A percentile compares a stretch with the other conserved stretches of the same genome.
Conservation (phyloP, 495 filamentous ascomycete species). For the Hypoxylon crocopeplum region DNA sequence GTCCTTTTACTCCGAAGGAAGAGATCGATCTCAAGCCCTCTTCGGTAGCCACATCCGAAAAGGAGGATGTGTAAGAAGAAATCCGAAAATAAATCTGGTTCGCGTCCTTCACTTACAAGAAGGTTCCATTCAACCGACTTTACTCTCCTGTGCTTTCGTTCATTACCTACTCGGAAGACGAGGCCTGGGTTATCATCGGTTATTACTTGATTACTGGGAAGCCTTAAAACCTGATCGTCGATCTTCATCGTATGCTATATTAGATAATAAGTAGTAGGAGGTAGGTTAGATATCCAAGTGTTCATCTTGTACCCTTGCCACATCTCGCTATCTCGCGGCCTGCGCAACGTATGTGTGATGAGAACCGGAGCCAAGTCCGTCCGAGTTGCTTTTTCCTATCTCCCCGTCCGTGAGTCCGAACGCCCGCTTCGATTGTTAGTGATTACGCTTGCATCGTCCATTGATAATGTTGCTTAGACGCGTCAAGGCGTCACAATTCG, state of each 20-base stretch:
- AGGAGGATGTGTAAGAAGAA: too few species aligned
- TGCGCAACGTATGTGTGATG: slow-evolving; percentile 7
- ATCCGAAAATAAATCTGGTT: too few species aligned
- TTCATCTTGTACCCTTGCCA: neutral
- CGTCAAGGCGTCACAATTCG: neutral
- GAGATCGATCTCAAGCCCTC: slow-evolving; percentile 1
- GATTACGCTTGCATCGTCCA: slow-evolving; percentile 8
- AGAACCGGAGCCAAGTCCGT: slow-evolving; percentile 3
- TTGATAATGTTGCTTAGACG: neutral
- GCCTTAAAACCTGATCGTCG: slow-evolving; percentile 10
- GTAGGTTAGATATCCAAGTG: neutral
- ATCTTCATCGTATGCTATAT: neutral
- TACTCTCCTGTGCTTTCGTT: neutral
- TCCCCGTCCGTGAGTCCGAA: slow-evolving; percentile 15
- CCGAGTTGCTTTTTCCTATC: slow-evolving; percentile 6
- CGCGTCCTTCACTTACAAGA: too few species aligned
- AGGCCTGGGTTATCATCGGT: neutral
- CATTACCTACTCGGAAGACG: neutral
- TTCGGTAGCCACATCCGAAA: slow-evolving; percentile 29
- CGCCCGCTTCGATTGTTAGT: slow-evolving; percentile 16
- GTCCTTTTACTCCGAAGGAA: neutral
- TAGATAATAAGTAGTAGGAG: slow-evolving; percentile 7
- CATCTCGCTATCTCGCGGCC: slow-evolving; percentile 11
- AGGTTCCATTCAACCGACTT: slow-evolving; percentile 1
- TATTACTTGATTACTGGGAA: slow-evolving; percentile 18